Conservation (phyloP, 163 green algal species). For the Botryococcus braunii region DNA sequence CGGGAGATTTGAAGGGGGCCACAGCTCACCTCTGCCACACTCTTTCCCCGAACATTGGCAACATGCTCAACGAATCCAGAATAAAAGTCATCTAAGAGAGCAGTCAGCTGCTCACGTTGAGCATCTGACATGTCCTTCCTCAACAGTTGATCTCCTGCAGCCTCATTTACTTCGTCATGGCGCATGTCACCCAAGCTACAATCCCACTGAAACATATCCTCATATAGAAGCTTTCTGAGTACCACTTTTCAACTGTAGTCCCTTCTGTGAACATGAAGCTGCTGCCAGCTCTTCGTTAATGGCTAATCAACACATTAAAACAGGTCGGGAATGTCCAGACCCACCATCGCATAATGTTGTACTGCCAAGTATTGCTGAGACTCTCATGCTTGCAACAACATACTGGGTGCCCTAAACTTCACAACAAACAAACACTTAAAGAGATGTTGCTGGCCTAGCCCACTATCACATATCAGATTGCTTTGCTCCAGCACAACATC, state of each 20-base stretch:
- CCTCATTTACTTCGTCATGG: neutral
- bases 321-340: too few relatives aligned
- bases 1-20: neutral
- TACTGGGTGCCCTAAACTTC: neutral
- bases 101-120: conserved; percentile 77
- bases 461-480: too few relatives aligned
- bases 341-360: too few relatives aligned
- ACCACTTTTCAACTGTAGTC: too few relatives aligned
- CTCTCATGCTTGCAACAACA: too few relatives aligned
- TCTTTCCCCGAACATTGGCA: conserved; percentile 27
- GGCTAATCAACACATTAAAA: too few relatives aligned
- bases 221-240: too few relatives aligned
- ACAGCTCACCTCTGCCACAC: conserved; percentile 11
- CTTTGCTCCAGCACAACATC: neutral
- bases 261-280: too few relatives aligned
- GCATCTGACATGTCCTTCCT: conserved; percentile 74
- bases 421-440: neutral
- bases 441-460: neutral
- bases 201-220: too few relatives aligned
- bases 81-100: conserved; percentile 81
- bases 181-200: neutral
- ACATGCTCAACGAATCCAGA: conserved; percentile 51
- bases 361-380: too few relatives aligned
- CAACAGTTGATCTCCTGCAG: conserved; percentile 82
- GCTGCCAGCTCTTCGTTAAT: too few relatives aligned